Conservation (phyloP, 176 grass and related monocot genomes). For the Thalia dealbata region DNA sequence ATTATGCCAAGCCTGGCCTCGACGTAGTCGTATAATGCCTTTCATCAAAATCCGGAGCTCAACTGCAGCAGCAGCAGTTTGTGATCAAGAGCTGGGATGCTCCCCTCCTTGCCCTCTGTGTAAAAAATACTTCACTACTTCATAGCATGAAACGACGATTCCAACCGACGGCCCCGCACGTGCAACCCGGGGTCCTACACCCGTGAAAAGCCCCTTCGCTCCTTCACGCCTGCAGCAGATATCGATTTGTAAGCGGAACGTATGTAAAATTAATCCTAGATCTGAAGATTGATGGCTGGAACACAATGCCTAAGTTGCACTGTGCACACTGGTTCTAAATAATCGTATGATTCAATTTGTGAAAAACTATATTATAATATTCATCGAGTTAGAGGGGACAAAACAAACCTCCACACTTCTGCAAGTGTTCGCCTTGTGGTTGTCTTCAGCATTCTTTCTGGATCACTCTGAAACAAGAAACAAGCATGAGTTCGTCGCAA, state of each 20-base stretch:
- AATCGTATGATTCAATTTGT: background rate
- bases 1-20: too few species aligned
- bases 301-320: too few species aligned
- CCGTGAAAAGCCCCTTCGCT: constrained; percentile 53
- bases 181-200: constrained; percentile 63
- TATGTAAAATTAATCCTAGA: too few species aligned
- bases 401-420: constrained; percentile 76
- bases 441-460: constrained; percentile 52
- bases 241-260: background rate
- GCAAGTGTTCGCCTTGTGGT: constrained; percentile 61
- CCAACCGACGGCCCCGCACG: constrained; percentile 78
- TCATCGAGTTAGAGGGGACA: background rate
- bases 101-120: constrained; percentile 33
- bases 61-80: too few species aligned
- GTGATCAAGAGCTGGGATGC: constrained; percentile 23
- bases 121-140: constrained; percentile 73
- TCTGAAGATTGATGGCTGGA: too few species aligned
- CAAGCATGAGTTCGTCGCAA: constrained; percentile 8
- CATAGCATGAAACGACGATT: constrained; percentile 78
- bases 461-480: constrained; percentile 65
- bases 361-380: background rate
- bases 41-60: too few species aligned
- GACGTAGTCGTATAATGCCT: too few species aligned
- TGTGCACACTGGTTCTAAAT: background rate
- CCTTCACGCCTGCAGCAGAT: constrained; percentile 70